Conservation (phyloP, 2,329 filamentous ascomycete species). For the Paraphoma chrysanthemicola region DNA sequence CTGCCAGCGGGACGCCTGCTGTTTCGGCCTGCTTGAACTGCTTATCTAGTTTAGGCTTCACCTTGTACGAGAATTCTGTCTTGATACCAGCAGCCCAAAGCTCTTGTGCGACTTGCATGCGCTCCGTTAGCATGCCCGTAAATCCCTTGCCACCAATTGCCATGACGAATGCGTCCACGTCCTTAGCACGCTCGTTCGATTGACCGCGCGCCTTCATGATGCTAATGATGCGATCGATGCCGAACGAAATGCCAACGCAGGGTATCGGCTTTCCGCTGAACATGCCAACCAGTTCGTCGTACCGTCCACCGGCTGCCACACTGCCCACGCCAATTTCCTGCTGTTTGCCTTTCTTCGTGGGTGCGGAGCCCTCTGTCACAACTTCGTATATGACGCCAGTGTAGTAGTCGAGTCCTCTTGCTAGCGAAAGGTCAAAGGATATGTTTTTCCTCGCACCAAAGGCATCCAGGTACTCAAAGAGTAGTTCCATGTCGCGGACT, state of each 20-base stretch:
- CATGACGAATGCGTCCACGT: constrained; percentile 94
- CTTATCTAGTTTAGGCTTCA: constrained; percentile 84
- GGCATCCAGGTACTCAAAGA: constrained; percentile 82
- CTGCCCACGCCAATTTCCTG: constrained; percentile 76
- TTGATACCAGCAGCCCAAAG: constrained; percentile 91
- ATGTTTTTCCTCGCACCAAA: constrained; percentile 76
- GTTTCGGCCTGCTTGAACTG: constrained; percentile 92
- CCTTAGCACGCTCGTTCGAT: constrained; percentile 68
- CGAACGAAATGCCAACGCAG: constrained; percentile 92
- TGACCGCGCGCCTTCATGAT: constrained; percentile 82
- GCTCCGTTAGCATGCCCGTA: constrained; percentile 79
- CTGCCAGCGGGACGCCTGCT: constrained; percentile 79
- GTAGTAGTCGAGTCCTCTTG: constrained; percentile 91
- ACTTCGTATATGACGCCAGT: constrained; percentile 92
- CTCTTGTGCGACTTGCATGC: constrained; percentile 77
- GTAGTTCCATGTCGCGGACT: constrained; percentile 77
- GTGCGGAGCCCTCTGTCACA: constrained; percentile 78
- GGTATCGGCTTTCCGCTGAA: constrained; percentile 89
- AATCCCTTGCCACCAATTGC: constrained; percentile 89
- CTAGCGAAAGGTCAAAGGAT: constrained; percentile 89
- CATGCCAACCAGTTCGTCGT: constrained; percentile 94
- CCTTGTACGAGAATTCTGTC: constrained; percentile 88
- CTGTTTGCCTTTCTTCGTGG: constrained; percentile 48
- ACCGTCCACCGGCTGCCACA: constrained; percentile 87
- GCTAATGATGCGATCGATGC: constrained; percentile 93